Evolutionary conservation across 495 filamentous ascomycete genomes (phyloP).

Genomic region (Schizothecium vesticola): DNA sequence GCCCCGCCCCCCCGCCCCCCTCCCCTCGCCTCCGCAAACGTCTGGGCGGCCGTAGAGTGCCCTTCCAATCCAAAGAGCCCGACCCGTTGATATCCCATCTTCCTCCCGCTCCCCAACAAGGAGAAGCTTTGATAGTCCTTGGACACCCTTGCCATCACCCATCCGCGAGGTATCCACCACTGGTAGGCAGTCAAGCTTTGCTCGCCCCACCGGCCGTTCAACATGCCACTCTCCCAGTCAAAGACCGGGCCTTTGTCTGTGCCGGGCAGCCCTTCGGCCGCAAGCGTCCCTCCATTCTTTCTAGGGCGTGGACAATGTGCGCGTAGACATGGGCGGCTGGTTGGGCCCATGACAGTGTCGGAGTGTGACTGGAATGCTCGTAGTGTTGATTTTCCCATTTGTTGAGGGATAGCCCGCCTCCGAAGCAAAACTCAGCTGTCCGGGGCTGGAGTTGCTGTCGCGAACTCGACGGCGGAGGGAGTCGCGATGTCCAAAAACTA

Average conservation of each 20-base stretch:
- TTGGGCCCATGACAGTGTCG: neutral
- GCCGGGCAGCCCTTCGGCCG: neutral
- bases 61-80: neutral
- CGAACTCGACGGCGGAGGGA: neutral
- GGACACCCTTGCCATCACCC: too few species aligned
- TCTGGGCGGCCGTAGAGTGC: neutral
- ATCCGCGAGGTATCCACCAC: too few species aligned
- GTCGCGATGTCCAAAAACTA: neutral
- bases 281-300: neutral
- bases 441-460: neutral
- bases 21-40: neutral
- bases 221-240: too few species aligned
- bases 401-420: neutral
- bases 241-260: neutral
- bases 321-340: too few species aligned
- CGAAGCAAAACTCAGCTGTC: neutral
- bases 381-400: neutral
- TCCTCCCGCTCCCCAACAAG: neutral
- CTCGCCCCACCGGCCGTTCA: too few species aligned
- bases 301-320: neutral
- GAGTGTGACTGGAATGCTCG: too few species aligned
- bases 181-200: too few species aligned
- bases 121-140: neutral
- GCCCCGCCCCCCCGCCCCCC: too few species aligned
- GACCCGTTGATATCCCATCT: too few species aligned